A percentile compares a stretch with the other conserved stretches of the same genome.
These are phyloP conservation scores for Clarireedia hainanense DNA, from an alignment of 2,329 filamentous ascomycete genomes.

Conservation along the genomic window DNA sequence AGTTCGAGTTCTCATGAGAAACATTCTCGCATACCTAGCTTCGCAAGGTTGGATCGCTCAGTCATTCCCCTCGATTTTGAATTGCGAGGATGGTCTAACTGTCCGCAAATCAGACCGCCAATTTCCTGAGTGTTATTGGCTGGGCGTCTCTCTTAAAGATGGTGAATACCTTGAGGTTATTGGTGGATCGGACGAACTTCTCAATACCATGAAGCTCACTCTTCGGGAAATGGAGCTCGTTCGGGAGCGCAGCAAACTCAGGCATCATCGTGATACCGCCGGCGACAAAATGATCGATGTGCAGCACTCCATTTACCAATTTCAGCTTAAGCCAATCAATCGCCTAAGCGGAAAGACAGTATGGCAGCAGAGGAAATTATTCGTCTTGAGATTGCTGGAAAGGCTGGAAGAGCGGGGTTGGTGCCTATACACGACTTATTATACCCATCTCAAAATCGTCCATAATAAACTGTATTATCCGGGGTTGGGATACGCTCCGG, in stretches of 20 bases:
- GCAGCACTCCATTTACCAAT: neutral
- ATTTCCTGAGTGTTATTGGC: conserved; percentile 7
- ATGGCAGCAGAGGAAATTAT: neutral
- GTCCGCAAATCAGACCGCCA: neutral
- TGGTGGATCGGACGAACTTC: conserved; percentile 2
- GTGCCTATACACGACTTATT: neutral
- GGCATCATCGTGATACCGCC: neutral
- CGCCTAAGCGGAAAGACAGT: neutral
- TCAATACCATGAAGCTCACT: conserved; percentile 2
- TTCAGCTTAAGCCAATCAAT: neutral
- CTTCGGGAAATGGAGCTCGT: conserved; percentile 2
- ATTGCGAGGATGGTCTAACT: neutral
- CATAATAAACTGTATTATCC: neutral
- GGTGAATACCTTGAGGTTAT: neutral
- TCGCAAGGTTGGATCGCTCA: neutral
- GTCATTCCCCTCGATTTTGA: neutral
- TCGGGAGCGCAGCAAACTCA: neutral
- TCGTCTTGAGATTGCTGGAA: conserved; percentile 3
- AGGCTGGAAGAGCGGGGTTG: conserved; percentile 7
- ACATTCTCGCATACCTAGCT: conserved; percentile 4
- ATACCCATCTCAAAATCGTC: neutral
- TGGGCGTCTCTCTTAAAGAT: neutral
- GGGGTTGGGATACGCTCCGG: neutral
- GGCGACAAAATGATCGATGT: neutral
- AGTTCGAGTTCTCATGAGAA: neutral